Conservation (phyloP, 306 rosid species). For the Fagus crenata region DNA sequence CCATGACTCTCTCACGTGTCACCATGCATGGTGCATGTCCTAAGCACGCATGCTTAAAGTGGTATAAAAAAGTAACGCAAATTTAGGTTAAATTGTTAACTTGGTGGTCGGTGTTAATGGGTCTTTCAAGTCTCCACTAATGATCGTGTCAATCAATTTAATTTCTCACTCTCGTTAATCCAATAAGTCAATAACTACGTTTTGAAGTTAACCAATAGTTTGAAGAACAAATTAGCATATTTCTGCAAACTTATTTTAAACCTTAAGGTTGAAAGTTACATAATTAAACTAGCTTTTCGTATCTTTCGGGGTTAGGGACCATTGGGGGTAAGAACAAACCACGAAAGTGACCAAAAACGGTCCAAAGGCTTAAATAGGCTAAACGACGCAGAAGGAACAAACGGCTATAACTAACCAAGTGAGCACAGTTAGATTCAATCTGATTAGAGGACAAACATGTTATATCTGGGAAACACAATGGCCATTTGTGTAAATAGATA, state of each 20-base stretch:
- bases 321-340: background rate
- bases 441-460: background rate
- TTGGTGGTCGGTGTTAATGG: too few relatives aligned
- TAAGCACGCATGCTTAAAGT: background rate
- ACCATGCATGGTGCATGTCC: background rate
- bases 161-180: too few relatives aligned
- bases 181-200: too few relatives aligned
- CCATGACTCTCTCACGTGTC: too few relatives aligned
- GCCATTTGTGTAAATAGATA: background rate
- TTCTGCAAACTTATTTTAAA: too few relatives aligned
- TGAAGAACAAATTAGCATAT: too few relatives aligned
- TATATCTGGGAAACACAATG: background rate
- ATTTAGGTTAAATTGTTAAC: too few relatives aligned
- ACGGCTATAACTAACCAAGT: background rate
- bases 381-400: background rate
- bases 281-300: background rate
- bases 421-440: background rate
- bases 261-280: background rate
- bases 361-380: background rate
- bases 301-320: slow-evolving; percentile 10
- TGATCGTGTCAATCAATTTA: too few relatives aligned
- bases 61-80: background rate
- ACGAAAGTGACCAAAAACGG: slow-evolving; percentile 14
- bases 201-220: too few relatives aligned
- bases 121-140: too few relatives aligned